Base-by-base conservation (phyloP, 257 asterid genomes). In the Scutellaria galericulata region DNA sequence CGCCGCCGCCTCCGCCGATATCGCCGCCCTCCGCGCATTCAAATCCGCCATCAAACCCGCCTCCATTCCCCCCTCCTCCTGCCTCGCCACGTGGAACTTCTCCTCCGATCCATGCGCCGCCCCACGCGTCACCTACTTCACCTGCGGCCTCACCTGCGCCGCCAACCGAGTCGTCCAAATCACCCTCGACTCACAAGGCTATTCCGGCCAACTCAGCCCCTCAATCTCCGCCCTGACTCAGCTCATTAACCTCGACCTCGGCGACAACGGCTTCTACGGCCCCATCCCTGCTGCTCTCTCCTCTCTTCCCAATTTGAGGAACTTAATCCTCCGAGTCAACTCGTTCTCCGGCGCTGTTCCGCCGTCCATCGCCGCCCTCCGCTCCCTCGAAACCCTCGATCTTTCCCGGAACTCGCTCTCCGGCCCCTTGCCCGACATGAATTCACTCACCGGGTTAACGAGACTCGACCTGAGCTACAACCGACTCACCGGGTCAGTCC, bases 31-130 rank as follows among this genome's bases (percentile, higher is more conserved):
- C 48, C 82, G 79, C 62, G 96, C 97, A 15, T 84, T 94, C 84
- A 91, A 83, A 77, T 73, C 95, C 64, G 80, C 95, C 18, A 73
- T 91, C 50, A 80, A 80, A 18, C 77, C 97, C 9, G 24, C 84
- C 7, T 76, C 97, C 22, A 83, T 94, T 9, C 93, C 92, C 2
- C 71, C 93, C 10, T 75, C 88, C 67, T 91, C 99, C 40, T 94
- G 98, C 77, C 89, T 94, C 59, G 88, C 86, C 74, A 80, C 99
- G 4, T 94, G 99, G 99, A 83, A 88, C 83, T 94, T 94, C 86
- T 50, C 96, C 53, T 63, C 85, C 74, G 98, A 94, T 15, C 97
- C 99, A 39, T 94, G 99, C 78, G 80, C 90, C 58, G 84, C 71
- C 77, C 97, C 96, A 27, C 79, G 94, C 22, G 80, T 86, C 60